phyloP scores from a whole-genome alignment of 176 grass and related monocot species.

The Lolium rigidum region DNA sequence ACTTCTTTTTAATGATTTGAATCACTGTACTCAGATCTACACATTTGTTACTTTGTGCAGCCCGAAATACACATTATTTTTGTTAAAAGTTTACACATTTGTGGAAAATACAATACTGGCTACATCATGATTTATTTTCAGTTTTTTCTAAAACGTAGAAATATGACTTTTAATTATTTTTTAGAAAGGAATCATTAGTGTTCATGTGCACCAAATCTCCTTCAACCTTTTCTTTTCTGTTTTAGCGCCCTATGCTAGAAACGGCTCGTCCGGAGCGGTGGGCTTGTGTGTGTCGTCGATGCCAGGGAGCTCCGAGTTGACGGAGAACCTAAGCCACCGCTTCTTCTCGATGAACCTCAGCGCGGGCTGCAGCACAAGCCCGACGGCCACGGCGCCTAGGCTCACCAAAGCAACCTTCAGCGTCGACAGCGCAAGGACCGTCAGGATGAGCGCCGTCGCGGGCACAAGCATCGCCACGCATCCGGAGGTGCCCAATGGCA shows the following conservation, averaged over 20 bases:
- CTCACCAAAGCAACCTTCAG: constrained; percentile 20
- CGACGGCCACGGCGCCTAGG: not conserved
- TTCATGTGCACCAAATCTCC: too few relatives aligned
- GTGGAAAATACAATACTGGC: too few relatives aligned
- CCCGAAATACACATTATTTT: too few relatives aligned
- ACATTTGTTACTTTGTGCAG: too few relatives aligned
- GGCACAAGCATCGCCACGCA: constrained; percentile 30
- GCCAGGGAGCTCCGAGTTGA: constrained; percentile 45
- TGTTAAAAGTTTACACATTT: too few relatives aligned
- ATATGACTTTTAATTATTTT: too few relatives aligned
- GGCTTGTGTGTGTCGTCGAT: constrained; percentile 34
- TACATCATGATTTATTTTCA: too few relatives aligned
- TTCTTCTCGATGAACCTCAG: constrained; percentile 20
- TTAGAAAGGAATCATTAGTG: too few relatives aligned
- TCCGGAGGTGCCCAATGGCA: constrained; percentile 42
- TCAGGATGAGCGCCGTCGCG: constrained; percentile 29
- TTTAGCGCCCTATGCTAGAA: constrained; percentile 36
- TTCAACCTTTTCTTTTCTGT: too few relatives aligned
- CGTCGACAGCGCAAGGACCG: constrained; percentile 28
- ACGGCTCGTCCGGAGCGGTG: constrained; percentile 24
- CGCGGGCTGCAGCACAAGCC: constrained; percentile 22
- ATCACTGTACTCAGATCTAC: too few relatives aligned
- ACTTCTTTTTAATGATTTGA: too few relatives aligned
- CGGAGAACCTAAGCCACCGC: constrained; percentile 22
- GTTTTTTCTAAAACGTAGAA: too few relatives aligned